Evolutionary conservation across 371 early-diverging fungal species (phyloP).

Genomic region (Vairimorpha ceranae): DNA sequence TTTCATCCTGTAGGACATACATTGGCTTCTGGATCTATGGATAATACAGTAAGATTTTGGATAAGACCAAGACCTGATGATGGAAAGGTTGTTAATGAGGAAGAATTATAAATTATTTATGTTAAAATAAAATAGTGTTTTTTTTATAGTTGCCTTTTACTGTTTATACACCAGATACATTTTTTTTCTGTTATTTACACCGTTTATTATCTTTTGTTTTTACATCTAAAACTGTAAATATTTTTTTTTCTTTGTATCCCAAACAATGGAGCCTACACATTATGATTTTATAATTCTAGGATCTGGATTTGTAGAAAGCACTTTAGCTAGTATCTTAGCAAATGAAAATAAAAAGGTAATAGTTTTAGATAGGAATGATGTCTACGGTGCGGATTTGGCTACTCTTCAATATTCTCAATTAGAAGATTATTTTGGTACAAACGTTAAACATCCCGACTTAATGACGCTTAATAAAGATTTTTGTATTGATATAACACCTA

Average conservation of each 20-base stretch:
- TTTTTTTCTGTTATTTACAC: no score
- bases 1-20: slow-evolving; percentile 98
- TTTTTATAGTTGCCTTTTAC: no score
- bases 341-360: slow-evolving; percentile 93
- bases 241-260: slow-evolving; percentile 13
- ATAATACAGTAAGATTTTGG: slow-evolving; percentile 95
- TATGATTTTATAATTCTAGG: slow-evolving; percentile 65
- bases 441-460: background rate
- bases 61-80: slow-evolving; percentile 79
- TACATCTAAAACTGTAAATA: slow-evolving; percentile 7
- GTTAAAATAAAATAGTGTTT: no score
- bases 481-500: slow-evolving; percentile 94
- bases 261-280: slow-evolving; percentile 5
- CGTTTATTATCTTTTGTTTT: background rate
- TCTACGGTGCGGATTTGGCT: slow-evolving; percentile 81
- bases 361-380: slow-evolving; percentile 91
- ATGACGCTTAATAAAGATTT: slow-evolving; percentile 74
- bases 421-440: slow-evolving; percentile 29
- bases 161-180: no score
- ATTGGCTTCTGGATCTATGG: slow-evolving; percentile 87
- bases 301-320: slow-evolving; percentile 96
- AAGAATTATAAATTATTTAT: background rate
- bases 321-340: slow-evolving; percentile 89
- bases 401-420: slow-evolving; percentile 57
- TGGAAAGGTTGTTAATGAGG: background rate